phyloP scores from a whole-genome alignment of 2,329 filamentous ascomycete genomes.

The Cladosporium phlei region DNA sequence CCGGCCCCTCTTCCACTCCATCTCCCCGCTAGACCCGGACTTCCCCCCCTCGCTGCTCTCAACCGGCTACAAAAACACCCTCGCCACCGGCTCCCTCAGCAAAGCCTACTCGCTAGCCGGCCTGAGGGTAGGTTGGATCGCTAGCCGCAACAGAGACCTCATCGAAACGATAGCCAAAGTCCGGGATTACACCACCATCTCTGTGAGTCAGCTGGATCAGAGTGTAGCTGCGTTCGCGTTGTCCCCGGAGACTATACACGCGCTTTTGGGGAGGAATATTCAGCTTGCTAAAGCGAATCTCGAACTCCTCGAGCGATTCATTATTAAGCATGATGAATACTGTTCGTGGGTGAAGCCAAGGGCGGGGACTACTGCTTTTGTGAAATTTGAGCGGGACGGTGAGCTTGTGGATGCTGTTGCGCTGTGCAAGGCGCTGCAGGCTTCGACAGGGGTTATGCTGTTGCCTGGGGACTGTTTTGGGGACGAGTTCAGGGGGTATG shows the following conservation, averaged over 20 bases:
- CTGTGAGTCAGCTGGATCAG: slow-evolving; percentile 78
- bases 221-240: slow-evolving; percentile 72
- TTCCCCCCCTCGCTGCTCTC: slow-evolving; percentile 66
- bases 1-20: slow-evolving; percentile 72
- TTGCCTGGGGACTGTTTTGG: slow-evolving; percentile 76
- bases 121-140: slow-evolving; percentile 78
- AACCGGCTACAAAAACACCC: slow-evolving; percentile 64
- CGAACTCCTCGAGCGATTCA: slow-evolving; percentile 60
- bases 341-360: slow-evolving; percentile 69
- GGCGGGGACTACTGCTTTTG: slow-evolving; percentile 74
- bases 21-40: slow-evolving; percentile 48
- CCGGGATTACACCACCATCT: slow-evolving; percentile 81
- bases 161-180: slow-evolving; percentile 60
- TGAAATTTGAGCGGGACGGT: slow-evolving; percentile 61
- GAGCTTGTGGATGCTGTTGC: slow-evolving; percentile 65
- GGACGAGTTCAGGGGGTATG: slow-evolving; percentile 66
- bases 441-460: slow-evolving; percentile 67
- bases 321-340: slow-evolving; percentile 58
- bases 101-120: slow-evolving; percentile 82
- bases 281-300: slow-evolving; percentile 64
- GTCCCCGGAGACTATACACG: slow-evolving; percentile 58
- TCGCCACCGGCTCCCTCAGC: slow-evolving; percentile 76
- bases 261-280: slow-evolving; percentile 59
- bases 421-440: slow-evolving; percentile 65
- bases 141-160: slow-evolving; percentile 58